Conservation (phyloP, 176 grass and related monocot species). For the Poa pratensis region DNA sequence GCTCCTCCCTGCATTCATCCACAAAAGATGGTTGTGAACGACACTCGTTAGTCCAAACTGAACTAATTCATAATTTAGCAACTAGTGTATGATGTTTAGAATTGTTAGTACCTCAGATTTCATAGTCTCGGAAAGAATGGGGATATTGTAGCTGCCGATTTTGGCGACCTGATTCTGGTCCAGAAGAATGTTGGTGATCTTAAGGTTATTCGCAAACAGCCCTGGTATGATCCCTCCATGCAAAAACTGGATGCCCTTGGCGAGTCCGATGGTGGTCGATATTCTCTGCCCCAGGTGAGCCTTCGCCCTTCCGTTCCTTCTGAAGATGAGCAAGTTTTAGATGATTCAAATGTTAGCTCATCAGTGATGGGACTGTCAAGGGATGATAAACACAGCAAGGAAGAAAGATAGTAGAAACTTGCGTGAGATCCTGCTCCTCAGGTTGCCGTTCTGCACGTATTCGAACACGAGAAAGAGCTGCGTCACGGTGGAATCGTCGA, state of each 20-base stretch:
- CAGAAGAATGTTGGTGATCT: conserved; percentile 78
- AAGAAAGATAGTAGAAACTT: conserved; percentile 6
- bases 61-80: background rate
- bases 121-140: conserved; percentile 60
- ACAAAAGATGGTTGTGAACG: background rate
- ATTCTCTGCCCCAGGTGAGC: conserved; percentile 80
- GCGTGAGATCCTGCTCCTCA: conserved; percentile 79
- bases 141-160: conserved; percentile 91
- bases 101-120: conserved; percentile 58
- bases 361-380: background rate
- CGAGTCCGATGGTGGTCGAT: conserved; percentile 60
- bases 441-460: conserved; percentile 72
- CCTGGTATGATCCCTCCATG: conserved; percentile 86
- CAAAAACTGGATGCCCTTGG: conserved; percentile 92
- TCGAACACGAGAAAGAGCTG: conserved; percentile 76
- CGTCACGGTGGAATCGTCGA: conserved; percentile 58
- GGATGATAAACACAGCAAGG: background rate
- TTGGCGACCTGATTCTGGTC: conserved; percentile 86
- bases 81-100: background rate
- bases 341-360: background rate
- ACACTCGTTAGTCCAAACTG: background rate
- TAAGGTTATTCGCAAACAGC: conserved; percentile 78
- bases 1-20: conserved; percentile 39
- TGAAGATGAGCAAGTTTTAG: conserved; percentile 28
- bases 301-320: conserved; percentile 72